Conservation (phyloP, 495 filamentous ascomycete species). For the Thozetella sp. region DNA sequence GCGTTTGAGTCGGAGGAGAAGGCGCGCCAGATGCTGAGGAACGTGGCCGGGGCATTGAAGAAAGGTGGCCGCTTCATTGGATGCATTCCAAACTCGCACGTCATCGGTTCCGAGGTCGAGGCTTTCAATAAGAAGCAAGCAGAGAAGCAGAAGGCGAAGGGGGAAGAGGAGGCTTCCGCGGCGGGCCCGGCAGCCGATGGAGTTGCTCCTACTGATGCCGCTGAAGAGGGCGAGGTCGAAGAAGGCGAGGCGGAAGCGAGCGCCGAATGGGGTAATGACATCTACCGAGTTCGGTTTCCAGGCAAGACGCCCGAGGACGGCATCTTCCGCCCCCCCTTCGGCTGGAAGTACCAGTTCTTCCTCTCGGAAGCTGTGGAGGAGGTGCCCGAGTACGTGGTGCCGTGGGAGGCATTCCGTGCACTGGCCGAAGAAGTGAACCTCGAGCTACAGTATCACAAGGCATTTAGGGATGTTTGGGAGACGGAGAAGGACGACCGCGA, state of each 20-base stretch:
- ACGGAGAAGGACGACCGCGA: slow-evolving; percentile 81
- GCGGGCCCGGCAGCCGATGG: slow-evolving; percentile 7
- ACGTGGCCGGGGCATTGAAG: slow-evolving; percentile 85
- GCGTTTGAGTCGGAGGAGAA: slow-evolving; percentile 92
- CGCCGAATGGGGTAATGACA: slow-evolving; percentile 87
- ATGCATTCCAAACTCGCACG: slow-evolving; percentile 90
- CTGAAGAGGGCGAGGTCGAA: slow-evolving; percentile 40
- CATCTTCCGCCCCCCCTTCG: slow-evolving; percentile 90
- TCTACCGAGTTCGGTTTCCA: slow-evolving; percentile 88
- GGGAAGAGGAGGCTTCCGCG: slow-evolving; percentile 15
- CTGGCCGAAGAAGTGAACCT: slow-evolving; percentile 96
- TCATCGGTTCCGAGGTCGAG: slow-evolving; percentile 68
- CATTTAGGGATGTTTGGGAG: slow-evolving; percentile 88
- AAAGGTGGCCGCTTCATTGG: slow-evolving; percentile 95
- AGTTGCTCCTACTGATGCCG: slow-evolving; percentile 31
- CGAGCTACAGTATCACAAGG: slow-evolving; percentile 88
- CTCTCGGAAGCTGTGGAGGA: slow-evolving; percentile 95
- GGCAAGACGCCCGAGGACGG: slow-evolving; percentile 76
- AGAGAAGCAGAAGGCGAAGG: slow-evolving; percentile 50
- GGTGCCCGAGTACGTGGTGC: slow-evolving; percentile 96
- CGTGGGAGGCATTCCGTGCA: slow-evolving; percentile 95
- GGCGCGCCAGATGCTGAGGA: slow-evolving; percentile 87
- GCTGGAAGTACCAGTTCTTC: slow-evolving; percentile 97
- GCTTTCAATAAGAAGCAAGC: slow-evolving; percentile 58
- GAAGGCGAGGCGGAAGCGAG: slow-evolving; percentile 54